Evolutionary conservation across 2,329 filamentous ascomycete species (phyloP), one percentile per base, ranked within the genome.

Genomic region (Pseudofabraea citricarpa): DNA sequence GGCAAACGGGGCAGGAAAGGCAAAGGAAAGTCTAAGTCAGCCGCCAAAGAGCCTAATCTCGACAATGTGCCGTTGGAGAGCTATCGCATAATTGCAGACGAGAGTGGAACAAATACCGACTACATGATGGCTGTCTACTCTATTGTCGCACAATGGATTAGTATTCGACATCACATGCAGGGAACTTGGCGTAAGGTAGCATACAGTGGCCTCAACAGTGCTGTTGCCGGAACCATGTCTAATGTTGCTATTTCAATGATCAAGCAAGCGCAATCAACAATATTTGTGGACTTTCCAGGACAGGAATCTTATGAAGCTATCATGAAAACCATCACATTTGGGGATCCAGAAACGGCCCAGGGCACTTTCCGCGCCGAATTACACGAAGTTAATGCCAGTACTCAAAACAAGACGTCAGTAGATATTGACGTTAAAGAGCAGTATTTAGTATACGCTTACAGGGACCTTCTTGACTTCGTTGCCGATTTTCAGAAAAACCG

Each of bases 241-340:
- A 70, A 65, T 36, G 41, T 69, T 6, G 69, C 69, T 12, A 53
- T 73, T 16, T 56, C 56, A 10, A 68, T 70, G 60, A 49, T 74
- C 19, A 63, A 68, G 40, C 56, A 62, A 37, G 59, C 62, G 1
- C 61, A 64, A 37, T 49, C 57, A 0, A 51, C 50, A 6, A 69
- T 75, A 1, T 72, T 70, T 41, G 47, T 65, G 15, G 67, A 74
- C 21, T 75, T 74, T 32, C 66, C 69, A 1, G 69, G 63, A 0
- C 60, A 69, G 38, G 65, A 72, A 9, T 65, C 64, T 0, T 75
- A 65, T 48, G 59, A 71, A 29, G 67, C 56, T 0, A 58, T 72
- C 33, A 64, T 71, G 51, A 59, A 64, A 1, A 64, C 64, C 4
- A 62, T 72, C 26, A 69, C 64, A 2, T 56, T 60, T 1, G 67